phyloP scores from a whole-genome alignment of 768 basidiomycete genomes.

The Russula griseocarnosa region DNA sequence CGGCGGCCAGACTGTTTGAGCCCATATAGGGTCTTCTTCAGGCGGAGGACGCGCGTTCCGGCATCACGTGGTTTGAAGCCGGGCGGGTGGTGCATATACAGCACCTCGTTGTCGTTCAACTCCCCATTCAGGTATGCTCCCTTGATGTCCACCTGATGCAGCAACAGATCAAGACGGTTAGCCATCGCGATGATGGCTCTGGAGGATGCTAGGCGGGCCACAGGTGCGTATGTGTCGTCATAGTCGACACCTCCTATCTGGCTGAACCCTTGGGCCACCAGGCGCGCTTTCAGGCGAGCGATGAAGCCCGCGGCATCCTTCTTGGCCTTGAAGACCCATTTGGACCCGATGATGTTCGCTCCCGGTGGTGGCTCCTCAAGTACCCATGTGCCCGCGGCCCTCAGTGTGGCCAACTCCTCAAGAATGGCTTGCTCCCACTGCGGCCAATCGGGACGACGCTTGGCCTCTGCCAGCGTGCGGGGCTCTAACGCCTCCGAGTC shows the following conservation, averaged over 20 bases:
- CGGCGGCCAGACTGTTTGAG: not conserved
- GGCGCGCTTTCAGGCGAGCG: conserved; percentile 34
- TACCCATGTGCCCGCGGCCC: not conserved
- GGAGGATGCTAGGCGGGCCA: conserved; percentile 22
- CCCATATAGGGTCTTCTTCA: too few relatives aligned
- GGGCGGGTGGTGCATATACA: too few relatives aligned
- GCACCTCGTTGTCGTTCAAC: too few relatives aligned
- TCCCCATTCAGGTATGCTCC: too few relatives aligned
- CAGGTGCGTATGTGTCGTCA: conserved; percentile 32
- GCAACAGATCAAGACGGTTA: conserved; percentile 28
- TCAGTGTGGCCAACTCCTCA: not conserved
- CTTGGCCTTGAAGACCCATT: conserved; percentile 34
- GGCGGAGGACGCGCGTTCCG: too few relatives aligned
- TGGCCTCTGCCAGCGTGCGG: not conserved
- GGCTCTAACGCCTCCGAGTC: not conserved
- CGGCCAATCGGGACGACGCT: not conserved
- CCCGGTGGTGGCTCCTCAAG: not conserved
- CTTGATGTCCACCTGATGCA: conserved; percentile 31
- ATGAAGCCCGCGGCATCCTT: conserved; percentile 36
- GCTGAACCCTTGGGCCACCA: conserved; percentile 38
- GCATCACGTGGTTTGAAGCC: too few relatives aligned
- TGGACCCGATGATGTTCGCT: conserved; percentile 10
- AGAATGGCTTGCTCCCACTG: not conserved
- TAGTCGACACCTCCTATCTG: conserved; percentile 38
- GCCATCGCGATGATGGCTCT: conserved; percentile 38